A percentile compares a stretch with the other conserved stretches of the same genome.
These are phyloP conservation scores for Parafenestella ontariensis DNA, from an alignment of 2,329 filamentous ascomycete genomes.

Conservation along the genomic window DNA sequence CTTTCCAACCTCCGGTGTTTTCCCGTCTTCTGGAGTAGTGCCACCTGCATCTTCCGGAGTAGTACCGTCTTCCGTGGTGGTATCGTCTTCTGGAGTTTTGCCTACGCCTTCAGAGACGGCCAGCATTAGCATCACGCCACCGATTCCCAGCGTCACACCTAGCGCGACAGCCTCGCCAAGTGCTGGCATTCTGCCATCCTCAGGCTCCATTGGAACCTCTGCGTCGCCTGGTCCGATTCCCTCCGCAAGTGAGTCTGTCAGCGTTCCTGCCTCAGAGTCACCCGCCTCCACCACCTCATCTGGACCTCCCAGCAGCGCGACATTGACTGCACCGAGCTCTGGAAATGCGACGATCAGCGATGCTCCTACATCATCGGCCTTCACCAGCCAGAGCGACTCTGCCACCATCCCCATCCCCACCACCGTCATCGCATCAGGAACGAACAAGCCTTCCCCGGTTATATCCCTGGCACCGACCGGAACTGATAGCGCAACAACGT, in stretches of 20 bases:
- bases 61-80: not conserved
- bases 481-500: constrained; percentile 53
- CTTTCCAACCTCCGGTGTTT: constrained; percentile 8
- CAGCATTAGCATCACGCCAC: constrained; percentile 1
- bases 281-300: constrained; percentile 12
- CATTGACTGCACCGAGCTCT: constrained; percentile 10
- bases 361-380: constrained; percentile 8
- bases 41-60: constrained; percentile 12
- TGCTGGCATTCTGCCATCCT: constrained; percentile 1
- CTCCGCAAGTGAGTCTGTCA: constrained; percentile 14
- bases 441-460: constrained; percentile 36
- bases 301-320: constrained; percentile 15
- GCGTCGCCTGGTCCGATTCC: constrained; percentile 7
- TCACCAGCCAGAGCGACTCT: constrained; percentile 12
- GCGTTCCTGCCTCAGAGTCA: constrained; percentile 27
- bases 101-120: constrained; percentile 17
- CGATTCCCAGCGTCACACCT: not conserved
- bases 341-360: constrained; percentile 17
- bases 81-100: constrained; percentile 15
- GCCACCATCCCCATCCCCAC: constrained; percentile 22
- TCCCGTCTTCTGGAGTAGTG: constrained; percentile 11
- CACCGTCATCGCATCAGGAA: constrained; percentile 22
- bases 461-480: constrained; percentile 56
- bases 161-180: constrained; percentile 6
- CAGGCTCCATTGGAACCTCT: constrained; percentile 12